Evolutionary conservation across 2,329 filamentous ascomycete genomes (phyloP).

Genomic region (Emmonsia crescens): DNA sequence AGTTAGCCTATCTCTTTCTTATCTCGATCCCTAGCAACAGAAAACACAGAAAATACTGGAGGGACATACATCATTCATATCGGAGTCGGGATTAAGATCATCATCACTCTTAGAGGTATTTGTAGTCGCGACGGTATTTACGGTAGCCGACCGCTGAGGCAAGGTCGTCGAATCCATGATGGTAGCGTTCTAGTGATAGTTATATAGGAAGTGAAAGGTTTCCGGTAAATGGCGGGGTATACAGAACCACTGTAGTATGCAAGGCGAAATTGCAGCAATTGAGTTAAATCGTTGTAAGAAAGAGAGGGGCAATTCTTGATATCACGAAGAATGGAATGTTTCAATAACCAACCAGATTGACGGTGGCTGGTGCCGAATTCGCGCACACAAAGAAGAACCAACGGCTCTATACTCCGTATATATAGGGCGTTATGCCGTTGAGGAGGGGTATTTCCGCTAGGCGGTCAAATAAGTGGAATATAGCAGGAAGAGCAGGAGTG

Average conservation of each 20-base stretch:
- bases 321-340: background rate
- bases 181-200: background rate
- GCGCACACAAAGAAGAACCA: background rate
- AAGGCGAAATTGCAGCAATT: background rate
- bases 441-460: background rate
- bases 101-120: conserved; percentile 14
- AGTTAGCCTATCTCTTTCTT: background rate
- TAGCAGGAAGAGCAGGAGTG: background rate
- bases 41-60: background rate
- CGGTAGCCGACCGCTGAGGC: conserved; percentile 22
- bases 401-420: background rate
- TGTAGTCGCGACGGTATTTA: background rate
- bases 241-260: background rate
- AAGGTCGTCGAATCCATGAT: conserved; percentile 16
- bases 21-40: background rate
- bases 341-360: background rate
- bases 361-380: background rate
- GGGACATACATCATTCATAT: conserved; percentile 31
- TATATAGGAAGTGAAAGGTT: background rate
- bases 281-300: background rate
- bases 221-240: background rate
- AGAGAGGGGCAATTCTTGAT: background rate
- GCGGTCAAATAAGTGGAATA: background rate
- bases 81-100: conserved; percentile 27
- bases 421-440: too few relatives aligned